Conservation (phyloP, 306 rosid species). For the Cucumis hystrix region DNA sequence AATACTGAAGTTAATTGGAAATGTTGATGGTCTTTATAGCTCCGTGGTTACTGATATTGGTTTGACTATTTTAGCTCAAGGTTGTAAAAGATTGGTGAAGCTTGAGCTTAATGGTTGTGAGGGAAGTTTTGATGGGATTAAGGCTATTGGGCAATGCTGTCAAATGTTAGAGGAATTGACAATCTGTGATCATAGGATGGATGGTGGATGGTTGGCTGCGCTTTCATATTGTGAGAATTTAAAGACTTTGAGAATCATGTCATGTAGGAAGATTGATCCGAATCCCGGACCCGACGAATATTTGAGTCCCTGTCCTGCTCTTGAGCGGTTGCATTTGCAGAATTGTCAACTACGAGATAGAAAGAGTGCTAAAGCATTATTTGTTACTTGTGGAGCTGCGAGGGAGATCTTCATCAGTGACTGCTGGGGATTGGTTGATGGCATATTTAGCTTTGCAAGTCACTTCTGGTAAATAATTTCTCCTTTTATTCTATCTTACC, state of each 20-base stretch:
- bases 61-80: constrained; percentile 72
- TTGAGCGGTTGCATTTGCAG: constrained; percentile 52
- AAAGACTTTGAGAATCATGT: constrained; percentile 55
- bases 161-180: constrained; percentile 79
- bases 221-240: constrained; percentile 65
- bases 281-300: constrained; percentile 51
- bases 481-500: background rate
- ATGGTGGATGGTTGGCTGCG: constrained; percentile 75
- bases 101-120: constrained; percentile 76
- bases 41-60: constrained; percentile 70
- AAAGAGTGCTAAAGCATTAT: constrained; percentile 36
- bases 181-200: constrained; percentile 70
- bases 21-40: constrained; percentile 36
- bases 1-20: constrained; percentile 48
- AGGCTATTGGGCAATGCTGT: constrained; percentile 82
- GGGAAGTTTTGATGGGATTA: constrained; percentile 81
- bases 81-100: constrained; percentile 71
- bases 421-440: constrained; percentile 74
- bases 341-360: constrained; percentile 58
- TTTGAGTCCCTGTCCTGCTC: constrained; percentile 52
- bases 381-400: constrained; percentile 39
- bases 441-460: constrained; percentile 37
- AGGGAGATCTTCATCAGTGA: constrained; percentile 57
- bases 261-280: constrained; percentile 49
- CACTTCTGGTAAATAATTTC: constrained; percentile 42